Evolutionary conservation across 257 asterid species (phyloP), one percentile per base, ranked within the genome.

Genomic region (Capsicum baccatum): DNA sequence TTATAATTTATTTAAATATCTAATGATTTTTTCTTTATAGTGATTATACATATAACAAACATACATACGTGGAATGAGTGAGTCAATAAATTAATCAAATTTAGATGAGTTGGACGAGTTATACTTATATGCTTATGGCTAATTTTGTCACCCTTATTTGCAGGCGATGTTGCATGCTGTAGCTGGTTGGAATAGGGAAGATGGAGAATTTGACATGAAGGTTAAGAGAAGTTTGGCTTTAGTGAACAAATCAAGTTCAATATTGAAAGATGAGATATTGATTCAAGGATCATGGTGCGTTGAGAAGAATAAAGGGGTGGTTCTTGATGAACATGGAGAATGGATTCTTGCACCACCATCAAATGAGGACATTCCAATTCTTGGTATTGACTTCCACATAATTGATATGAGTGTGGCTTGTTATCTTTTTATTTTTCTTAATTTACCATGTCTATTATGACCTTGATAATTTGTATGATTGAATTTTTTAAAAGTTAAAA

Each of bases 281-380:
- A 85, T 93, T 86, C 99, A 98, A 0, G 94, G 91, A 8, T 91
- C 96, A 2, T 96, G 98, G 99, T 96, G 99, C 97, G 44, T 92
- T 58, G 99, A 96, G 92, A 96, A 92, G 94, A 96, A 96, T 42
- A 94, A 84, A 83, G 98, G 99, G 60, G 12, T 96, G 89, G 86
- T 90, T 55, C 79, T 60, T 9, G 94, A 87, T 69, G 91, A 86
- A 17, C 79, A 85, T 47, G 97, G 94, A 9, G 97, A 93, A 11
- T 94, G 98, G 99, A 44, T 88, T 88, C 74, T 93, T 91, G 90
- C 89, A 9, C 87, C 94, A 39, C 91, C 94, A 11, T 59, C 84
- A 0, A 94, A 90, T 42, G 98, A 94, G 83, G 96, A 96, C 88
- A 86, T 84, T 33, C 98, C 98, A 9, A 90, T 89, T 70, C 96